Percentiles rank a stretch among this genome's conserved stretches.
These are phyloP conservation scores for Blepharisma japonicum DNA, from an alignment of 73 alveolate genomes.

Conservation along the genomic window DNA sequence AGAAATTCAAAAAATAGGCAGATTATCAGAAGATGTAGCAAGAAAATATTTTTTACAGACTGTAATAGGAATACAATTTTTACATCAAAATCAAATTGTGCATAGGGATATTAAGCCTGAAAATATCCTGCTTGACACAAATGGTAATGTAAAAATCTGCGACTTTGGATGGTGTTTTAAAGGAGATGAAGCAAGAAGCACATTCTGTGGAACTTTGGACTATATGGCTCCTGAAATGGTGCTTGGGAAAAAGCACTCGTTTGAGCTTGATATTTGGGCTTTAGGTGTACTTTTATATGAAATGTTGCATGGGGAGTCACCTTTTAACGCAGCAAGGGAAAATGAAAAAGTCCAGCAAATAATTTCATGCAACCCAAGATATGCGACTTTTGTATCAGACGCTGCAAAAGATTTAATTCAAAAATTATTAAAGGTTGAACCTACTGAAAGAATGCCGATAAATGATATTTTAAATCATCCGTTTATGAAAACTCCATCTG, in stretches of 20 bases:
- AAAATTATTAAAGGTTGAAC: constrained; percentile 47
- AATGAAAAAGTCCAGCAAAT: constrained; percentile 39
- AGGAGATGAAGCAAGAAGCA: constrained; percentile 59
- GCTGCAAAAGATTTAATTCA: constrained; percentile 59
- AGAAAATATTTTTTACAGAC: constrained; percentile 27
- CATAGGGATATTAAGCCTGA: constrained; percentile 62
- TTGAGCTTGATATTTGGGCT: constrained; percentile 89
- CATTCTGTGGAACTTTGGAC: constrained; percentile 92
- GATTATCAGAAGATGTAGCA: constrained; percentile 52
- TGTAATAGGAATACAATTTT: constrained; percentile 37
- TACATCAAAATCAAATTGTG: constrained; percentile 43
- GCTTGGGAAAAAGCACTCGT: constrained; percentile 72
- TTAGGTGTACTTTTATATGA: constrained; percentile 80
- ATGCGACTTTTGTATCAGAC: constrained; percentile 30
- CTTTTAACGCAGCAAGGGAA: constrained; percentile 54
- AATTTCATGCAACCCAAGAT: constrained; percentile 36
- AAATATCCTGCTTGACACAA: constrained; percentile 48
- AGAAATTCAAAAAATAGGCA: constrained; percentile 39
- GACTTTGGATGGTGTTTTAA: constrained; percentile 79
- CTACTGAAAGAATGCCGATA: constrained; percentile 52
- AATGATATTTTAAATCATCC: constrained; percentile 62
- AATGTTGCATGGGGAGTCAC: constrained; percentile 68
- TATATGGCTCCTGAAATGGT: constrained; percentile 94
- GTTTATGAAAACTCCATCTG: constrained; percentile 30
- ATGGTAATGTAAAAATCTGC: constrained; percentile 50